Evolutionary conservation across 176 grass and related monocot species (phyloP).

Genomic region (Oryza brachyantha): DNA sequence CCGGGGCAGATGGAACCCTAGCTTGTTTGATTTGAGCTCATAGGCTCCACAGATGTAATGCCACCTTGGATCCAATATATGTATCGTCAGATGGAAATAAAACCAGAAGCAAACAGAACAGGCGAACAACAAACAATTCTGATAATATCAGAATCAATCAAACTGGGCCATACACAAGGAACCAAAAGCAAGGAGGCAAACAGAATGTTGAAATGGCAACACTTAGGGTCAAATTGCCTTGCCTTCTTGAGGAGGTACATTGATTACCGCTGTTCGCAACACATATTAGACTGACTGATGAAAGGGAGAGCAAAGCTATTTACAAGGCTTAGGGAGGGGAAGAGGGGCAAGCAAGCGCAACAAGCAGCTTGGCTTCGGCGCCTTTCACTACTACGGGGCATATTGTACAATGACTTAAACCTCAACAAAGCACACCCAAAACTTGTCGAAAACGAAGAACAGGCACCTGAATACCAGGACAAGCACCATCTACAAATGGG

Average conservation of each 20-base stretch:
- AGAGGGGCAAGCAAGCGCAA: background rate
- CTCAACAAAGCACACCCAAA: conserved; percentile 35
- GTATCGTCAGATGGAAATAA: background rate
- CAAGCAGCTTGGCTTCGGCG: background rate
- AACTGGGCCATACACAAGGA: background rate
- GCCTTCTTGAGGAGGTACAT: conserved; percentile 2
- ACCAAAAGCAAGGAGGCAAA: background rate
- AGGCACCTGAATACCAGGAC: conserved; percentile 7
- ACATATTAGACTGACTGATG: background rate
- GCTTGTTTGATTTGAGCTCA: background rate
- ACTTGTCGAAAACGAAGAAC: conserved; percentile 29
- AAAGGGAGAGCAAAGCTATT: conserved; percentile 23
- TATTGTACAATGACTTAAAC: conserved; percentile 27
- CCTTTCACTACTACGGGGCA: background rate
- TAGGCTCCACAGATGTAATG: background rate
- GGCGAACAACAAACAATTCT: background rate
- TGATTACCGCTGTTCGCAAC: background rate
- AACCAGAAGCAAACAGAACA: background rate
- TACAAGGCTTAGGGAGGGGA: conserved; percentile 7
- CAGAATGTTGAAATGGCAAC: background rate
- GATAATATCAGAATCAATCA: background rate
- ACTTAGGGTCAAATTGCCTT: background rate
- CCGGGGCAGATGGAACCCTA: background rate
- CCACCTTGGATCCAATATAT: background rate
- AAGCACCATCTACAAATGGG: conserved; percentile 32